These are phyloP conservation scores for Podospora pseudoanserina DNA, from an alignment of 495 filamentous ascomycete genomes.

Conservation along the genomic window DNA sequence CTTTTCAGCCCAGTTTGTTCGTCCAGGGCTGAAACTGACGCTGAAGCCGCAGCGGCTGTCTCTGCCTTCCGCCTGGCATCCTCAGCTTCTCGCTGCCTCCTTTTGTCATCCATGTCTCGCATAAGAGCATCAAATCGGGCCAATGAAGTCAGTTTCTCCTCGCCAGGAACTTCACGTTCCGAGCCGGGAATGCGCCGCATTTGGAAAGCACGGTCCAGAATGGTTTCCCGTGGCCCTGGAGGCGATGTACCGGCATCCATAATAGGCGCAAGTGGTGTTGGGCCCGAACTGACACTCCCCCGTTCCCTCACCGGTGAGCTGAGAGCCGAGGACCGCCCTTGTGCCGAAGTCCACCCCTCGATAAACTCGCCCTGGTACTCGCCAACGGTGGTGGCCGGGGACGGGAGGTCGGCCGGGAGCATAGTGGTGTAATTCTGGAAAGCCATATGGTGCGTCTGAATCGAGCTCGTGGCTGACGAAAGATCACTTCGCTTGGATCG, in stretches of 20 bases:
- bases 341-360: conserved; percentile 55
- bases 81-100: conserved; percentile 31
- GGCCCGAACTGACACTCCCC: conserved; percentile 42
- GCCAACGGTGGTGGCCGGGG: conserved; percentile 47
- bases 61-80: conserved; percentile 23
- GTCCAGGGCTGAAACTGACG: conserved; percentile 5
- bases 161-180: conserved; percentile 42
- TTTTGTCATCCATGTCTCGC: conserved; percentile 50
- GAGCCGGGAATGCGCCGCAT: conserved; percentile 53
- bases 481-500: conserved; percentile 53
- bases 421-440: conserved; percentile 43
- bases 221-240: conserved; percentile 51
- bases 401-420: conserved; percentile 48
- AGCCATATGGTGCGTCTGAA: conserved; percentile 36
- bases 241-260: conserved; percentile 37
- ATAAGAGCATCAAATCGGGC: conserved; percentile 59
- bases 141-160: conserved; percentile 54
- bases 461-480: conserved; percentile 50
- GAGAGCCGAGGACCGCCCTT: conserved; percentile 52
- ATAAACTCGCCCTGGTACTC: conserved; percentile 54
- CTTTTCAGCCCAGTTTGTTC: conserved; percentile 33
- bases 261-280: conserved; percentile 29
- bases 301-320: conserved; percentile 44
- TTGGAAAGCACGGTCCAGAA: conserved; percentile 58
- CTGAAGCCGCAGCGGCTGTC: conserved; percentile 8